Base-by-base conservation (phyloP, 2,329 filamentous ascomycete genomes). In the Epichloe scottii region DNA sequence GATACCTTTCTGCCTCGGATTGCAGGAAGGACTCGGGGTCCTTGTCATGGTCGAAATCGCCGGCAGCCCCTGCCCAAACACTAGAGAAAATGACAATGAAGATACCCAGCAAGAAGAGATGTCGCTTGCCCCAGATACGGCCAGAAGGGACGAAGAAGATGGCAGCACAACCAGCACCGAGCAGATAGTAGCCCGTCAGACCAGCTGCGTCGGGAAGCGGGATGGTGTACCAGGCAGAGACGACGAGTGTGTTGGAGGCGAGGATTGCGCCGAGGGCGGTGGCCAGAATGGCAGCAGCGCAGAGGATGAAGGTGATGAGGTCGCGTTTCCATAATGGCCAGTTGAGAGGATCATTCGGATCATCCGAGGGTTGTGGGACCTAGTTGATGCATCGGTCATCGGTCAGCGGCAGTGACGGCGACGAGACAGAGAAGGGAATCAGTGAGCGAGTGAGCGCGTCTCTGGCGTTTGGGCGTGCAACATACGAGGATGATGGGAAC, bases 301-400 rank as follows among this genome's bases (percentile, higher is more conserved):
- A 95, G 26, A 97, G 80, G 55, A 87, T 77, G 52, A 81, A 73
- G 54, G 89, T 84, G 62, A 93, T 89, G 49, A 86, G 59, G 64
- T 96, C 90, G 63, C 89, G 87, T 58, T 79, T 80, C 86, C 87
- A 91, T 54, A 95, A 67, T 21, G 89, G 85, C 90, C 89, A 96
- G 63, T 75, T 76, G 56, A 95, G 73, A 33, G 89, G 90, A 67
- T 96, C 90, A 64, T 94, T 91, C 4, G 87, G 88, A 64, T 95
- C 88, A 66, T 95, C 85, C 55, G 84, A 90, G 2, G 91, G 91
- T 62, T 96, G 91, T 5, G 91, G 91, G 5, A 75, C 70, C 71
- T 75, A n/a, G 11, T 33, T 6, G 43, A 21, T 4, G 41, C 19
- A 43, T 30, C 10, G 5, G 12, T 15, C 19, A 43, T 30, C 10